Conservation (phyloP, 2,329 filamentous ascomycete species). For the Cadophora sp. region DNA sequence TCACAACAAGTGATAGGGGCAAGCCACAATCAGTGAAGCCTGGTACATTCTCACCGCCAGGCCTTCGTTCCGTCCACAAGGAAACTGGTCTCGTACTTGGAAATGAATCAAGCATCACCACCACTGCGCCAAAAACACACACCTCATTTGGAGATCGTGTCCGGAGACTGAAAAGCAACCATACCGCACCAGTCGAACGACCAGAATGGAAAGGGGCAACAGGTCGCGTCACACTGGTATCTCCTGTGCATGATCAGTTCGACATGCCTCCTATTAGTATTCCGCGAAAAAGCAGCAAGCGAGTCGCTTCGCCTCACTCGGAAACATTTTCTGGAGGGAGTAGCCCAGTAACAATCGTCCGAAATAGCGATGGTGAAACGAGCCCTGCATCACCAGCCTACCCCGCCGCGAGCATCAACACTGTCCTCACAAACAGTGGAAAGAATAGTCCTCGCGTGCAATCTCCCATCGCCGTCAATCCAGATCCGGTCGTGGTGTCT, state of each 20-base stretch:
- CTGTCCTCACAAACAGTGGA: slow-evolving; percentile 30
- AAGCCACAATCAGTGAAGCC: slow-evolving; percentile 64
- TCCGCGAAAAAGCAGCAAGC: slow-evolving; percentile 57
- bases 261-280: slow-evolving; percentile 63
- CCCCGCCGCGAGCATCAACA: slow-evolving; percentile 25
- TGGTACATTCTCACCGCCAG: slow-evolving; percentile 51
- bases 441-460: slow-evolving; percentile 29
- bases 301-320: slow-evolving; percentile 36
- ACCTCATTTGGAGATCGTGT: slow-evolving; percentile 55
- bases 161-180: slow-evolving; percentile 49
- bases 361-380: slow-evolving; percentile 40
- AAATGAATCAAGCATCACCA: slow-evolving; percentile 39
- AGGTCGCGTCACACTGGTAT: slow-evolving; percentile 69
- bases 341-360: slow-evolving; percentile 39
- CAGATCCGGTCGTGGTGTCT: slow-evolving; percentile 28
- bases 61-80: slow-evolving; percentile 31
- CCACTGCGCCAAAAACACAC: slow-evolving; percentile 40
- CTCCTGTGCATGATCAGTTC: slow-evolving; percentile 67
- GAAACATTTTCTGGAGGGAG: slow-evolving; percentile 29
- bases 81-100: slow-evolving; percentile 34
- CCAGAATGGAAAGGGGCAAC: slow-evolving; percentile 77
- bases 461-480: slow-evolving; percentile 25
- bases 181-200: slow-evolving; percentile 42
- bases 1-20: slow-evolving; percentile 62
- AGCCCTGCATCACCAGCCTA: slow-evolving; percentile 36